These are phyloP conservation scores for Paramecium octaurelia DNA, from an alignment of 73 alveolate species.

Conservation along the genomic window DNA sequence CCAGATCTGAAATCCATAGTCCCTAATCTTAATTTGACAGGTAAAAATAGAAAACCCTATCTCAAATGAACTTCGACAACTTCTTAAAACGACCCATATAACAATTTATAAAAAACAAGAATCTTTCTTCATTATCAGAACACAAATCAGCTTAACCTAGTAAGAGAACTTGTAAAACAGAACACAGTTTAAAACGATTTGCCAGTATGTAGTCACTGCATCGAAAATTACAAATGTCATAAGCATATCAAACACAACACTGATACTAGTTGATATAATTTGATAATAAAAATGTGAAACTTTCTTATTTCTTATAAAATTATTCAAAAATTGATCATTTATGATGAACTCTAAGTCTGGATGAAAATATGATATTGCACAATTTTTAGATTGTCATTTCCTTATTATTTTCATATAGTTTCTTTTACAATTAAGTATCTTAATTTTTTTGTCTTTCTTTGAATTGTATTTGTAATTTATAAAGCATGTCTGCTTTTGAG, in stretches of 20 bases:
- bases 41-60: neutral
- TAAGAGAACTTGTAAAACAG: neutral
- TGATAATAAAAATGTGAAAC: neutral
- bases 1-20: neutral
- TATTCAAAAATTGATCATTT: neutral
- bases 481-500: neutral
- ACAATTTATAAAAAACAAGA: neutral
- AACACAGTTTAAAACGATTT: neutral
- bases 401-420: neutral
- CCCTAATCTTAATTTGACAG: neutral
- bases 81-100: neutral
- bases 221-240: neutral
- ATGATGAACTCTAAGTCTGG: neutral
- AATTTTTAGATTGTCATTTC: neutral
- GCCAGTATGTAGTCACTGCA: neutral
- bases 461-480: neutral
- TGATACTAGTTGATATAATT: neutral
- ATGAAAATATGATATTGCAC: neutral
- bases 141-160: neutral
- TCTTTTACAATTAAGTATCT: neutral
- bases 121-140: neutral
- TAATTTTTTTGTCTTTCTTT: neutral
- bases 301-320: neutral
- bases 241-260: neutral
- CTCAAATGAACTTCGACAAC: neutral